A percentile compares a stretch with the other conserved stretches of the same genome.
phyloP scores from a whole-genome alignment of 768 basidiomycete genomes.

The Coprinopsis strossmayeri region DNA sequence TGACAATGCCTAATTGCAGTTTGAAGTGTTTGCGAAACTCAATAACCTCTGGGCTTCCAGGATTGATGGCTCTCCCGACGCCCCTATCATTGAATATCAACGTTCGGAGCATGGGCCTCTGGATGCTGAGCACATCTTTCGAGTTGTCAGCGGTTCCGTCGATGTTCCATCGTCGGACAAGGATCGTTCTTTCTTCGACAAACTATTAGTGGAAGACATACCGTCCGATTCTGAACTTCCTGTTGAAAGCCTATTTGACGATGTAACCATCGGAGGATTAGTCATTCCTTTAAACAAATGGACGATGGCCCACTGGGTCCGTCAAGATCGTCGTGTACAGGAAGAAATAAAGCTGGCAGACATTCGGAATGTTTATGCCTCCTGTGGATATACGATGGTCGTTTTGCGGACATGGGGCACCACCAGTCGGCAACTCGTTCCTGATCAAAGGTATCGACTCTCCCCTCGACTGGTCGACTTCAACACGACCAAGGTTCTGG shows the following conservation, averaged over 20 bases:
- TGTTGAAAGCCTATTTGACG: conserved; percentile 43
- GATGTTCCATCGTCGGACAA: conserved; percentile 34
- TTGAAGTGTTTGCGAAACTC: conserved; percentile 41
- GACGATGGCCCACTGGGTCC: conserved; percentile 30
- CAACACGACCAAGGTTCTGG: conserved; percentile 40
- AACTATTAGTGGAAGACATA: conserved; percentile 34
- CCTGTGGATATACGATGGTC: conserved; percentile 27
- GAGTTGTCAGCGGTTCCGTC: conserved; percentile 34
- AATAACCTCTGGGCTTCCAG: conserved; percentile 41
- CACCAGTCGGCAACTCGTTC: conserved; percentile 19
- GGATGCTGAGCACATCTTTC: conserved; percentile 31
- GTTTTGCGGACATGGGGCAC: conserved; percentile 33
- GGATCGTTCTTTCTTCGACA: conserved; percentile 36
- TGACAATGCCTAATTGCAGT: conserved; percentile 26
- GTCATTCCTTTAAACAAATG: conserved; percentile 37
- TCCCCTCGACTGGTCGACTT: conserved; percentile 48
- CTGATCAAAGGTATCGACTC: conserved; percentile 33
- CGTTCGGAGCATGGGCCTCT: conserved; percentile 19
- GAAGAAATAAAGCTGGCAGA: conserved; percentile 33
- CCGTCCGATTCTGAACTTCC: conserved; percentile 26
- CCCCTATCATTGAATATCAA: conserved; percentile 36
- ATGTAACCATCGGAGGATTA: conserved; percentile 38
- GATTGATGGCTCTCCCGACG: conserved; percentile 43
- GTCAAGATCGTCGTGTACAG: conserved; percentile 32
- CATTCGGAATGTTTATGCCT: conserved; percentile 30